Base-by-base conservation (phyloP, 306 rosid genomes). In the Casuarina equisetifolia region DNA sequence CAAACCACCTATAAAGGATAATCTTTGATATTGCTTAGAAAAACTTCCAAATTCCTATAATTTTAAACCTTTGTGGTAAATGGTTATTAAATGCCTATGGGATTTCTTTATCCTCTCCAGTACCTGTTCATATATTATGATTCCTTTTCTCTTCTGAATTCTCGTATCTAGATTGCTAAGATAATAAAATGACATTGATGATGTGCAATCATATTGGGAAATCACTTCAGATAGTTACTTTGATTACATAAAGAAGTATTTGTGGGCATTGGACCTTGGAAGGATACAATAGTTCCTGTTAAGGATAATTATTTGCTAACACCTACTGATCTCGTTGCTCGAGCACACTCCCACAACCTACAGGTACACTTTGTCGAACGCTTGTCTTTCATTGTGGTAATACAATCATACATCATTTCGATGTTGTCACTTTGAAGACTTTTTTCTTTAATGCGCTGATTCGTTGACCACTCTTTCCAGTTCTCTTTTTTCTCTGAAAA, bases 261-360 rank as follows among this genome's bases (percentile, higher is more conserved):
- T 61, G 89, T 91, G 25, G 98, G 98, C 66, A 93, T 93, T 74
- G 98, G 98, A 77, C 98, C 97, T 59, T 91, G 97, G 98, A 93
- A 93, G 83, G 98, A 93, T 74, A 91, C 97, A 0, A 45, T 93
- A 48, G 97, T 89, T 44, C 91, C 98, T 57, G 92, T 46, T 6
- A 81, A 20, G 10, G 79, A 91, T 5, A 86, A 91, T 69, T 90
- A 90, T 82, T 10, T 74, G 82, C 82, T 12, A 74, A 78, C 67
- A 45, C 93, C 98, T 32, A 86, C 96, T 6, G 79, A 93, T 88
- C 87, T 93, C 79, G 96, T 93, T 72, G 69, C 87, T 69, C 82
- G 90, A 81, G 98, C 98, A 58, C 98, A 94, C 74, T 87, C 94
- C 35, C 94, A 76, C 81, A 76, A 90, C 85, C 90, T 94, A 76